phyloP scores from a whole-genome alignment of 2,329 filamentous ascomycete species.

The Dichotomopilus funicola region DNA sequence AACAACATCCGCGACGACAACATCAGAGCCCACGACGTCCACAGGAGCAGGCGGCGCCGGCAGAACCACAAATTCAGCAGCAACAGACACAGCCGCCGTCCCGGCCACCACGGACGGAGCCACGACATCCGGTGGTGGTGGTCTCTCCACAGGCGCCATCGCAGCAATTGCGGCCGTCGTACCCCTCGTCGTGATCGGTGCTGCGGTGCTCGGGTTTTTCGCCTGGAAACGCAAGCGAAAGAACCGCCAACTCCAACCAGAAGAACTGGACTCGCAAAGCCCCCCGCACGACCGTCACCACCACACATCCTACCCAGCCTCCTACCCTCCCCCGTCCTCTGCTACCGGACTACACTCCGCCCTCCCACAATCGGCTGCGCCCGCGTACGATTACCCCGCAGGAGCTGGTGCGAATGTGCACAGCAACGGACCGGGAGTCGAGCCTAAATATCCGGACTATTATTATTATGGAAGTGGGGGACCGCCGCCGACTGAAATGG shows the following conservation, averaged over 20 bases:
- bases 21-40: neutral
- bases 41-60: too few relatives aligned
- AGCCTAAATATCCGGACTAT: neutral
- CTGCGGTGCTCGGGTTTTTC: neutral
- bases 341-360: too few relatives aligned
- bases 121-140: neutral
- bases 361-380: too few relatives aligned
- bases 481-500: neutral
- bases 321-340: too few relatives aligned
- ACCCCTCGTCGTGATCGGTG: slow-evolving; percentile 6
- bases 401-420: too few relatives aligned
- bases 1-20: neutral
- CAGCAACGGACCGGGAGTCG: too few relatives aligned
- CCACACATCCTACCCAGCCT: too few relatives aligned
- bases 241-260: neutral
- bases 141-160: slow-evolving; percentile 5
- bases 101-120: neutral
- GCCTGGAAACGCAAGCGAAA: neutral
- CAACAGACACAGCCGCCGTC: neutral
- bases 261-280: neutral
- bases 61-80: neutral
- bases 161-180: slow-evolving; percentile 7
- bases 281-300: too few relatives aligned
- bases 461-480: neutral
- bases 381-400: too few relatives aligned